These are phyloP conservation scores for Aspergillus sp. DNA, from an alignment of 2,329 filamentous ascomycete species.

Conservation along the genomic window DNA sequence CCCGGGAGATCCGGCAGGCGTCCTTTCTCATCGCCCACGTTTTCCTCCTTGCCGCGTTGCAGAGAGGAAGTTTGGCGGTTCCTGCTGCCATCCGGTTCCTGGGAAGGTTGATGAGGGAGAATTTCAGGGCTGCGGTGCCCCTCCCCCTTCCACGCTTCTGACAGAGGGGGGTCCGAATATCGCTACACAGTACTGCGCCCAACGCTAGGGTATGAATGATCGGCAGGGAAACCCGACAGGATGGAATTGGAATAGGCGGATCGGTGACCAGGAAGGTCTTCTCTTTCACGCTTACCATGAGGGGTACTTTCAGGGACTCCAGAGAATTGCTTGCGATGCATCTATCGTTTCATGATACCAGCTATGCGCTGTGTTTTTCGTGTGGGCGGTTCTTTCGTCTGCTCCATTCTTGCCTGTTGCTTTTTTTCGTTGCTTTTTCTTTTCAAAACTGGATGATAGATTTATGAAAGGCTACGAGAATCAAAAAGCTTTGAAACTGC, in stretches of 20 bases:
- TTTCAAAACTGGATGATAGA: constrained; percentile 28
- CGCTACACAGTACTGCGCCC: constrained; percentile 15
- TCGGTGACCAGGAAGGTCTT: constrained; percentile 1
- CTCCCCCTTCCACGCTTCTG: constrained; percentile 10
- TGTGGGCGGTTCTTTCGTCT: constrained; percentile 26
- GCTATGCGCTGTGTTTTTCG: constrained; percentile 22
- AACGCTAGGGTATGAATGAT: constrained; percentile 29
- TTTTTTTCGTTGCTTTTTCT: constrained; percentile 22
- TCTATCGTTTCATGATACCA: constrained; percentile 12
- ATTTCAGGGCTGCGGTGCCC: constrained; percentile 10
- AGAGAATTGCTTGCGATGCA: constrained; percentile 29
- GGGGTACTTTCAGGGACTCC: constrained; percentile 18
- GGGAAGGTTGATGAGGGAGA: constrained; percentile 9
- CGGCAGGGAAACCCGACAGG: constrained; percentile 13
- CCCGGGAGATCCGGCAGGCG: constrained; percentile 5
- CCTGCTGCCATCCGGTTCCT: constrained; percentile 3
- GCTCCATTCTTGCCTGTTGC: constrained; percentile 16
- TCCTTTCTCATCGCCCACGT: constrained; percentile 4
- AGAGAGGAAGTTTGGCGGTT: constrained; percentile 3
- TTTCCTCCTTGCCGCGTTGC: too few species aligned
- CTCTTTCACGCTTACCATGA: constrained; percentile 15
- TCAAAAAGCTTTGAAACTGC: constrained; percentile 18
- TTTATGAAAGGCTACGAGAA: constrained; percentile 32
- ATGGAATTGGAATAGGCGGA: constrained; percentile 8
- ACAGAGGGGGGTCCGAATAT: constrained; percentile 8